Base-by-base conservation (phyloP, 768 basidiomycete genomes). In the Panaeolus cyanescens region DNA sequence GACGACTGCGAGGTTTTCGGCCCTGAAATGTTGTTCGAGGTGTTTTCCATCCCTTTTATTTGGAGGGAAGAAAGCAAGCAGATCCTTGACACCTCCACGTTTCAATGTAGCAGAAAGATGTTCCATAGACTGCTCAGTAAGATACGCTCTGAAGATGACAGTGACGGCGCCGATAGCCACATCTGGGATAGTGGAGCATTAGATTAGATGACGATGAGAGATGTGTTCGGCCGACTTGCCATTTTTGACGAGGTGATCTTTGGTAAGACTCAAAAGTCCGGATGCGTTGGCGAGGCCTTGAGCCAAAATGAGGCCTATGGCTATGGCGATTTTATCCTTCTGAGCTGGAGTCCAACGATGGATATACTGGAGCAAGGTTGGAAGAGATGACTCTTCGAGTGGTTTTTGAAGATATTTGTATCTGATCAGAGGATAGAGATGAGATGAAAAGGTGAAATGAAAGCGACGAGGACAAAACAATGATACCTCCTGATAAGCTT, bases 381-480 rank as follows among this genome's bases (percentile, higher is more conserved):
- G 93, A 13, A 99, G 83, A 58, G 92, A 84, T 33, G 82, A 84
- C 73, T 88, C 90, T 75, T 98, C 96, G 54, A 99, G 88, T 42
- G 96, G 95, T 76, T 91, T 95, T 77, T 98, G 96, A 68, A 99
- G 92, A 83, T 99, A 99, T 77, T 98, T 98, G 84, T 98, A 99
- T 79, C 95, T 96, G 70, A 34, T 58, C 40, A 33, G 33, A 20
- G 19, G 54, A 61, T 50, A 34, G 40, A 65, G 56, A 65, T 59
- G 54, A 61, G 63, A 61, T 65, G 17, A 20, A 58, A 33, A 22
- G 32, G 32, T 56, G 40, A 36, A 58, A 32, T 36, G 36, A 17
- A 17, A 32, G 32, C 54, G 19, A 59, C 39, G 31, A 10, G 34
- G 55, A n/a, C n/a, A n/a, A n/a, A n/a, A n/a, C n/a, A 30, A 33